phyloP scores from a whole-genome alignment of 1,284 basidiomycete genomes.

The Cryptococcus sp. region DNA sequence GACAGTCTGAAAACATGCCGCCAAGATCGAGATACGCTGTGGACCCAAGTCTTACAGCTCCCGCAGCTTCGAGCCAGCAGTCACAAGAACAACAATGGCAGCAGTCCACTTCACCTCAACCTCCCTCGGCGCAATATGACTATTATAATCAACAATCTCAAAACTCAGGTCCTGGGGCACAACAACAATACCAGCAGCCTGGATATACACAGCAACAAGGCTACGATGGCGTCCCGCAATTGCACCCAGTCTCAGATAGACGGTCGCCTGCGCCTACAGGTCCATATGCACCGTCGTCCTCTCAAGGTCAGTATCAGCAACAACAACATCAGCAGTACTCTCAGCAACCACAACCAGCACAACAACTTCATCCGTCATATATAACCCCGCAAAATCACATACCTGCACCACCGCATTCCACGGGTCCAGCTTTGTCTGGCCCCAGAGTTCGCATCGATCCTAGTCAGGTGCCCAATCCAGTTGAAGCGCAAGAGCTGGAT shows the following conservation, averaged over 20 bases:
- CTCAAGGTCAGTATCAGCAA: conserved; percentile 5
- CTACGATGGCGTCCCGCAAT: conserved; percentile 23
- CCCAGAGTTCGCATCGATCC: conserved; percentile 80
- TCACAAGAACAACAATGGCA: conserved; percentile 23
- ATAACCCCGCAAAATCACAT: conserved; percentile 55
- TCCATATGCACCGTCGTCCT: conserved; percentile 27
- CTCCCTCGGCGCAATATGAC: conserved; percentile 4
- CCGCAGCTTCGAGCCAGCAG: conserved; percentile 26
- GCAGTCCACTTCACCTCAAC: conserved; percentile 5
- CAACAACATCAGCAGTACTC: conserved; percentile 24
- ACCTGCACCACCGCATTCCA: conserved; percentile 77
- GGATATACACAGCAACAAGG: conserved; percentile 10
- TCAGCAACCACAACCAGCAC: conserved; percentile 24
- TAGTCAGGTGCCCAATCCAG: conserved; percentile 86
- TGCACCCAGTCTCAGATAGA: conserved; percentile 33
- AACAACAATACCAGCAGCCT: conserved; percentile 16
- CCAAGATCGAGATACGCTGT: conserved; percentile 50
- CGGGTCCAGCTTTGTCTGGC: conserved; percentile 68
- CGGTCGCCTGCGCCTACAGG: conserved; percentile 28
- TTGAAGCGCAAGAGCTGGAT: conserved; percentile 80
- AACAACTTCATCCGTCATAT: conserved; percentile 17
- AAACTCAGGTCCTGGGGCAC: conserved; percentile 1
- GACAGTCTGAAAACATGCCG: conserved; percentile 32
- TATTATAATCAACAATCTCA: conserved; percentile 14
- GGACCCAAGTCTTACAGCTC: conserved; percentile 47